A percentile compares a stretch with the other conserved stretches of the same genome.
Conservation (phyloP, 2,329 filamentous ascomycete species). For the Paramyrothecium roridum region DNA sequence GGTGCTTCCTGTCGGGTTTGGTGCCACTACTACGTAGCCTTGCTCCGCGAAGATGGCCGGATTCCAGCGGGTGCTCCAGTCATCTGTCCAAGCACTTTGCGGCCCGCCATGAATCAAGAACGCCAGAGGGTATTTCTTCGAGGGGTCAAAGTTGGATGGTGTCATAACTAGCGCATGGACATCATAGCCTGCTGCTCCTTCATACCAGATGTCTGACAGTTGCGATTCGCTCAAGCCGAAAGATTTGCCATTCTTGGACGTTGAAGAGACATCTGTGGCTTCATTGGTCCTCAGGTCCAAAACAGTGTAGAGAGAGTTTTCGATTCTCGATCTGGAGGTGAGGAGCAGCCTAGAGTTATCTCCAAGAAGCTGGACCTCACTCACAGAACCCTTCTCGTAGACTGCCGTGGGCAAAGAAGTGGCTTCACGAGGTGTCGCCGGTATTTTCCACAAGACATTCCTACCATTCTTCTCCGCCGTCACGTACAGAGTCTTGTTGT, state of each 20-base stretch:
- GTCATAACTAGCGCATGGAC: constrained; percentile 68
- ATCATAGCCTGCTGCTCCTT: constrained; percentile 59
- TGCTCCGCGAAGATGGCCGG: constrained; percentile 83
- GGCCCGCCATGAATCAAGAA: constrained; percentile 83
- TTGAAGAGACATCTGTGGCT: constrained; percentile 54
- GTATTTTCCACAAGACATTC: constrained; percentile 59
- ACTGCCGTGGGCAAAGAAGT: constrained; percentile 46
- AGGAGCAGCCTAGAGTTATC: constrained; percentile 54
- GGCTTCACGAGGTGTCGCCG: constrained; percentile 49
- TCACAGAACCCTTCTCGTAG: constrained; percentile 51
- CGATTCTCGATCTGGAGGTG: constrained; percentile 65
- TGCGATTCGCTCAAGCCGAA: constrained; percentile 65
- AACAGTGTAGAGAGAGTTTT: constrained; percentile 68
- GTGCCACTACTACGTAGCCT: constrained; percentile 77
- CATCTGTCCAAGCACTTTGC: constrained; percentile 71
- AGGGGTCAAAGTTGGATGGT: constrained; percentile 63
- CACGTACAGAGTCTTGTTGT: constrained; percentile 66
- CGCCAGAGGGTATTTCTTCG: constrained; percentile 74
- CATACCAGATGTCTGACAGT: constrained; percentile 66
- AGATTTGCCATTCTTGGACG: constrained; percentile 60
- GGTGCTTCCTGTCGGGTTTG: constrained; percentile 81
- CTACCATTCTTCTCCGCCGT: constrained; percentile 68
- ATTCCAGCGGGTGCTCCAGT: constrained; percentile 84
- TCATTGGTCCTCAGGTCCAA: constrained; percentile 43
- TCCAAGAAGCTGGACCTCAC: constrained; percentile 49